Evolutionary conservation across 805 yeast species (phyloP), one percentile per base, ranked within the genome.

Genomic region (Kluyveromyces nonfermentans): DNA sequence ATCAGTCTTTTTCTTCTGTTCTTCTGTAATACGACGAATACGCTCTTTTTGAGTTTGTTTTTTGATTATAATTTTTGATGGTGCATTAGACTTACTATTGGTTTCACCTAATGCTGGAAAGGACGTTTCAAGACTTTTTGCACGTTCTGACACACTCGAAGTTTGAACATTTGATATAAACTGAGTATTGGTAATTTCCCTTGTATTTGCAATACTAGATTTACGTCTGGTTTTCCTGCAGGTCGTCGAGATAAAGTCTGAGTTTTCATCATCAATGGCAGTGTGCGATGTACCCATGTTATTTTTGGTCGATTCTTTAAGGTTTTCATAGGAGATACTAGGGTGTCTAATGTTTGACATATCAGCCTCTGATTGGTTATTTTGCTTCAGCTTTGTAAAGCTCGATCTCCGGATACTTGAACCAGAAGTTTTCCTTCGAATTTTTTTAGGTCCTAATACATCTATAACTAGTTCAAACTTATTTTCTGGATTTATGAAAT

Each of bases 391-490:
- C 16, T 22, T 18, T 5, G 25, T 12, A 32, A 43, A 10, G 19
- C 42, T 33, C 2, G 35, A 16, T 32, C 38, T 45, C 20, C 45
- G 18, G 20, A 19, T 14, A 14, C 17, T 35, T 25, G 40, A 35
- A n/a, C 30, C 35, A 12, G 50, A 47, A 1, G 45, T 30, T 32
- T 46, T 51, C 3, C 42, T 22, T 20, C 50, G 50, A 7, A 42
- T 5, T 32, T 42, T 52, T 35, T 55, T 54, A 14, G 50, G 41
- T 7, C 46, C 37, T 32, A 49, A 46, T 1, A 55, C 34, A 44
- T 69, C 72, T 45, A 68, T 56, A 12, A 63, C 41, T 2, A 73
- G 71, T n/a, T 54, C 57, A 44, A 68, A 69, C 7, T 47, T 36
- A 14, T 62, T 65, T 22, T 60, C 53, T 8, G 54, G 47, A 7